Conservation (phyloP, 2,329 filamentous ascomycete species). For the Fusarium sp. region DNA sequence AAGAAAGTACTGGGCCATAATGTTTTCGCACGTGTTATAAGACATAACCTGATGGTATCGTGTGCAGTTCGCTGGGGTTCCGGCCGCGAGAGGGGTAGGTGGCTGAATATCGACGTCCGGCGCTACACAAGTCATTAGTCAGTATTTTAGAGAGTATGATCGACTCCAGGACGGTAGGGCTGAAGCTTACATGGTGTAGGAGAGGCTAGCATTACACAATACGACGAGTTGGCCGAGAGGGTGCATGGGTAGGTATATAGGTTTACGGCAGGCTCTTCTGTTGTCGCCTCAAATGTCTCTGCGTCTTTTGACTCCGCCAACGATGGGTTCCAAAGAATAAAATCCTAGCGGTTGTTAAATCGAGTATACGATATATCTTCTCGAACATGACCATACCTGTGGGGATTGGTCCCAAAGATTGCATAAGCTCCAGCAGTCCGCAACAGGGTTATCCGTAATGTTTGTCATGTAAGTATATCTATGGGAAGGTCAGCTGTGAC, state of each 20-base stretch:
- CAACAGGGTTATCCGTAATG: no score
- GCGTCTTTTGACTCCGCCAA: background rate
- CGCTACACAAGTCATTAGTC: background rate
- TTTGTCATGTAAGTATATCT: no score
- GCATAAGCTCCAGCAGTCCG: no score
- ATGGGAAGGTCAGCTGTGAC: no score
- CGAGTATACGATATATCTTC: no score
- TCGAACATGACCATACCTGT: no score
- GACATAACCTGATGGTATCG: background rate
- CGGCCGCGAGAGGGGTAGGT: background rate
- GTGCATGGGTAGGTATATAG: constrained; percentile 5
- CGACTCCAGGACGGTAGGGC: no score
- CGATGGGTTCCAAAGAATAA: constrained; percentile 19
- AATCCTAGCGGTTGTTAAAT: no score
- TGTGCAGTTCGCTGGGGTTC: background rate
- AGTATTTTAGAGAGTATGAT: no score
- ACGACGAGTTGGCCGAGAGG: constrained; percentile 3
- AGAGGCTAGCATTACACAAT: background rate
- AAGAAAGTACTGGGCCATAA: no score
- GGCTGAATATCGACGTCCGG: no score
- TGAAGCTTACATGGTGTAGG: background rate
- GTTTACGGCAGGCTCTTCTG: background rate
- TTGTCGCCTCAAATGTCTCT: background rate
- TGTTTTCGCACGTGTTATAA: no score
- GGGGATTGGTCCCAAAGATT: background rate